Evolutionary conservation across 345 rosid species (phyloP).

Genomic region (Melaleuca quinquenervia): DNA sequence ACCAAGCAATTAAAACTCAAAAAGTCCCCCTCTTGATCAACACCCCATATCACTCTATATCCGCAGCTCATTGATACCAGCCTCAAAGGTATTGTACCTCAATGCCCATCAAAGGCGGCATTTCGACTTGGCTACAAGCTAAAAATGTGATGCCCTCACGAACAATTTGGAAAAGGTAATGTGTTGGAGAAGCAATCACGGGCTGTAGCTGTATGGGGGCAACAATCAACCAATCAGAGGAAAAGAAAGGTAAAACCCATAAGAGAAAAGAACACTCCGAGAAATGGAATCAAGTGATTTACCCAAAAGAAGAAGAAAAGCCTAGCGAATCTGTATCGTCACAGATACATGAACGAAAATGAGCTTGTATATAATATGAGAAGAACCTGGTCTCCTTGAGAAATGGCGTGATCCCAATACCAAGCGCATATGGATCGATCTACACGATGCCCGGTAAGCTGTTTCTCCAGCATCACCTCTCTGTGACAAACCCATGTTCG

Average conservation of each 20-base stretch:
- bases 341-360: constrained; percentile 1
- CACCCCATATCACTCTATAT: not conserved
- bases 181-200: constrained; percentile 94
- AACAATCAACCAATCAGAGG: not conserved
- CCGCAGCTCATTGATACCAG: not conserved
- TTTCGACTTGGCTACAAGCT: constrained; percentile 95
- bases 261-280: not conserved
- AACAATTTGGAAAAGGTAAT: constrained; percentile 83
- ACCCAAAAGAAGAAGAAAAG: not conserved
- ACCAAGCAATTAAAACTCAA: constrained; percentile 5
- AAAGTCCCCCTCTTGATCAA: not conserved
- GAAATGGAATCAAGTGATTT: not conserved
- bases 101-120: constrained; percentile 94
- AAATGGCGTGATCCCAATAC: constrained; percentile 81
- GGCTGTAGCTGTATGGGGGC: constrained; percentile 36
- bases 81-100: constrained; percentile 36
- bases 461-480: constrained; percentile 95
- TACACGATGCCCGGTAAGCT: constrained; percentile 88
- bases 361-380: not conserved
- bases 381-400: constrained; percentile 47
- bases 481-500: constrained; percentile 14
- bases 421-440: constrained; percentile 91
- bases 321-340: not conserved
- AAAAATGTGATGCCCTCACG: constrained; percentile 83
- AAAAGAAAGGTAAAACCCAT: constrained; percentile 1